Conservation (phyloP, 192 early-diverging fungal species). For the Coemansia pectinata region DNA sequence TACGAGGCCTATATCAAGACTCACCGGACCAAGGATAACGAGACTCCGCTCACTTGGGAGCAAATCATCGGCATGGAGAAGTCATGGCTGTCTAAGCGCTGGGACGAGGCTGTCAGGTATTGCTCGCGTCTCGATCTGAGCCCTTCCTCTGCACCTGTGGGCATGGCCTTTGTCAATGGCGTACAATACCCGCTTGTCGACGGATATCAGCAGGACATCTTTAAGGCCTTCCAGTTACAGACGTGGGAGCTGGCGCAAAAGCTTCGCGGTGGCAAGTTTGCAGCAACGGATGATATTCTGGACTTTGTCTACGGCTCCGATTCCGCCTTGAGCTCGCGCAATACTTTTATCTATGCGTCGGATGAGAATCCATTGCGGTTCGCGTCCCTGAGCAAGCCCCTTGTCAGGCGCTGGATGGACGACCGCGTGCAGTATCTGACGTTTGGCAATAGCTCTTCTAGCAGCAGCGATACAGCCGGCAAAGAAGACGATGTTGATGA, state of each 20-base stretch:
- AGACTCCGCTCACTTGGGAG: conserved; percentile 31
- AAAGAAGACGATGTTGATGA: neutral
- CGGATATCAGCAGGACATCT: conserved; percentile 60
- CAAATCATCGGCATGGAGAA: conserved; percentile 11
- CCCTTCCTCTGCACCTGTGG: conserved; percentile 27
- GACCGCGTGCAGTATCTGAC: conserved; percentile 20
- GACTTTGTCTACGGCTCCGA: conserved; percentile 66
- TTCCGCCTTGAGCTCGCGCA: conserved; percentile 64
- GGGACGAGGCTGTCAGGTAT: conserved; percentile 32
- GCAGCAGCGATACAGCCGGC: neutral
- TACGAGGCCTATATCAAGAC: conserved; percentile 28
- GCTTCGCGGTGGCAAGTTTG: conserved; percentile 59
- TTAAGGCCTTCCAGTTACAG: conserved; percentile 58
- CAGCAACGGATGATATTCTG: conserved; percentile 61
- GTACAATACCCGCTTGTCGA: conserved; percentile 66
- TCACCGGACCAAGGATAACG: conserved; percentile 31
- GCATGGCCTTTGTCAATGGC: conserved; percentile 79
- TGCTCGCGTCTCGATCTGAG: conserved; percentile 47
- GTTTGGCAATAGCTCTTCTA: neutral
- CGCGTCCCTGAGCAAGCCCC: conserved; percentile 10
- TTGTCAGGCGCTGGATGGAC: conserved; percentile 29
- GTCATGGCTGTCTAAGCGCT: conserved; percentile 32
- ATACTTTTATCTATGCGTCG: conserved; percentile 47
- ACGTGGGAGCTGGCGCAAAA: conserved; percentile 49
- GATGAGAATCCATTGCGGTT: conserved; percentile 46